Conservation (phyloP, 1,139 yeast genomes). For the Blastobotrys niveus region DNA sequence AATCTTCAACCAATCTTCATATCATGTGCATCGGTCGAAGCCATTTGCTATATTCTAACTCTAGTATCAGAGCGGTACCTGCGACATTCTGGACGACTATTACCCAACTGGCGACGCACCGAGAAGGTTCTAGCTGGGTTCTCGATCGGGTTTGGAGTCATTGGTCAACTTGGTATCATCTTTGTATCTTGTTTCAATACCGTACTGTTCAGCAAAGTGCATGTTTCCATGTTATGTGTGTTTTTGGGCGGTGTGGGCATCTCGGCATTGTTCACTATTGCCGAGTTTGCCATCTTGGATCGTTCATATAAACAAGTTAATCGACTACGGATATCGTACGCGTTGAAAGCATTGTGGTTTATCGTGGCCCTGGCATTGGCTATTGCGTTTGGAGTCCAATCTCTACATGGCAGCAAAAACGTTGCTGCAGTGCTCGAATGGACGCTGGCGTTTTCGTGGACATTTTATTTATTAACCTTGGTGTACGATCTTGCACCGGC, state of each 20-base stretch:
- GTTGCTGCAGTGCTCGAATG: slow-evolving; percentile 71
- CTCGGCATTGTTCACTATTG: slow-evolving; percentile 55
- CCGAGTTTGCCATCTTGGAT: slow-evolving; percentile 59
- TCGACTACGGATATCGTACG: slow-evolving; percentile 40
- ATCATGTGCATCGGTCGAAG: slow-evolving; percentile 73
- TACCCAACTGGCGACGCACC: slow-evolving; percentile 46
- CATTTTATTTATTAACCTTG: slow-evolving; percentile 59
- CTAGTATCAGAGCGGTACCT: slow-evolving; percentile 53
- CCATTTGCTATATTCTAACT: slow-evolving; percentile 66
- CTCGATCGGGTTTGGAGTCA: slow-evolving; percentile 48
- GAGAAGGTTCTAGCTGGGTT: slow-evolving; percentile 48
- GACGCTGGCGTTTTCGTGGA: slow-evolving; percentile 79
- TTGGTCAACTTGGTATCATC: slow-evolving; percentile 74
- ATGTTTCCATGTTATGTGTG: slow-evolving; percentile 62
- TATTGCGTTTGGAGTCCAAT: slow-evolving; percentile 54
- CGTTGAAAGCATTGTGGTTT: slow-evolving; percentile 60
- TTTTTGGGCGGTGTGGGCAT: slow-evolving; percentile 69
- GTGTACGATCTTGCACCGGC: slow-evolving; percentile 63
- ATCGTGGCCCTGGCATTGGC: slow-evolving; percentile 65
- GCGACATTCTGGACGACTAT: slow-evolving; percentile 48
- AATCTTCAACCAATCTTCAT: slow-evolving; percentile 78
- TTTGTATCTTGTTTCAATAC: slow-evolving; percentile 74
- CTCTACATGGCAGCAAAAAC: slow-evolving; percentile 38
- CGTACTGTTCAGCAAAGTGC: slow-evolving; percentile 52
- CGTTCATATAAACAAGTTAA: slow-evolving; percentile 40